Percentiles rank a stretch among this genome's conserved stretches.
Evolutionary conservation across 192 early-diverging fungal genomes (phyloP).

Genomic region (Backusella sp.): DNA sequence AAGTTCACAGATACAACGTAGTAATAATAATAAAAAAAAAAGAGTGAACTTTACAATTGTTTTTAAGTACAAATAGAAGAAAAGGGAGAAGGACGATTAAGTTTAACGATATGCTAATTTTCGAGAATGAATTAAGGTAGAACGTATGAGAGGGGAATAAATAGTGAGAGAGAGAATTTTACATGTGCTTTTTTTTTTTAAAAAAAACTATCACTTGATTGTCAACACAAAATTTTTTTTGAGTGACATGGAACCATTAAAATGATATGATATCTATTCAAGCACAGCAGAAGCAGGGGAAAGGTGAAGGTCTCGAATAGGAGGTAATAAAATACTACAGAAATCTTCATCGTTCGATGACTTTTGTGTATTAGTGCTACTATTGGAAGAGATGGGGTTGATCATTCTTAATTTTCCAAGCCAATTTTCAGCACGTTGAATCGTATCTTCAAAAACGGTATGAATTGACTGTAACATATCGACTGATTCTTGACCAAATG

Average conservation of each 20-base stretch:
- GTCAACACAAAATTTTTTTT: background rate
- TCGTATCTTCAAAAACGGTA: slow-evolving; percentile 62
- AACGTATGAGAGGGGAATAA: background rate
- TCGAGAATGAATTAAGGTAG: background rate
- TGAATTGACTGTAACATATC: slow-evolving; percentile 66
- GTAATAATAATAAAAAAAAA: background rate
- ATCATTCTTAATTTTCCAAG: slow-evolving; percentile 43
- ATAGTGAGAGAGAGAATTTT: background rate
- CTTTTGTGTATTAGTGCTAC: background rate
- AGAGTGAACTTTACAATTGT: background rate
- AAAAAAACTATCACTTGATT: background rate
- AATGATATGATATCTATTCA: background rate
- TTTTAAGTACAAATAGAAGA: background rate
- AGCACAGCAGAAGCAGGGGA: background rate
- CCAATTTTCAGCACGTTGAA: slow-evolving; percentile 63
- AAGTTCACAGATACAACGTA: background rate
- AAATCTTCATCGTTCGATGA: slow-evolving; percentile 1
- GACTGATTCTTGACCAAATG: slow-evolving; percentile 63
- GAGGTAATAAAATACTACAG: slow-evolving; percentile 5
- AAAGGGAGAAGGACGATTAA: background rate
- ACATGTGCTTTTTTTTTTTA: slow-evolving; percentile 2
- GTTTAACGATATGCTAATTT: background rate
- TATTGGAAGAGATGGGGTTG: slow-evolving; percentile 9
- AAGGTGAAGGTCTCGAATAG: slow-evolving; percentile 9
- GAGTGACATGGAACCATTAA: background rate